Conservation (phyloP, 1,139 yeast species). For the Blastobotrys raffinosifermentans region DNA sequence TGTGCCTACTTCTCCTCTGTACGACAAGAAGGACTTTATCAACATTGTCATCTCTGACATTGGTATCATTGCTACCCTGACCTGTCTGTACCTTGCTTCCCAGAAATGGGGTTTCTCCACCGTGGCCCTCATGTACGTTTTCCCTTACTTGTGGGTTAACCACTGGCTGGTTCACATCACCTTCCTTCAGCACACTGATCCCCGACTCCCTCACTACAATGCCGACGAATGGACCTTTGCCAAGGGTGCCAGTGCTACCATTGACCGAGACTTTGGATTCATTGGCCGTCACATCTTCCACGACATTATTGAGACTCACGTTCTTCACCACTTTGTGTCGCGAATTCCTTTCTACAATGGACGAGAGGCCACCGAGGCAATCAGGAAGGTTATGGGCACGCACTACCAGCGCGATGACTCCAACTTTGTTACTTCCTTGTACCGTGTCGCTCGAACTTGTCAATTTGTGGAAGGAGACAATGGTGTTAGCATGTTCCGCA, state of each 20-base stretch:
- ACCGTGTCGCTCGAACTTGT: slow-evolving; percentile 67
- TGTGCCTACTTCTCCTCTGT: slow-evolving; percentile 66
- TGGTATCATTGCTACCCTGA: slow-evolving; percentile 53
- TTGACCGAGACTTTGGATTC: slow-evolving; percentile 79
- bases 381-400: slow-evolving; percentile 75
- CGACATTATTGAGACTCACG: slow-evolving; percentile 87
- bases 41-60: slow-evolving; percentile 65
- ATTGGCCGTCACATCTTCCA: slow-evolving; percentile 78
- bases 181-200: slow-evolving; percentile 79
- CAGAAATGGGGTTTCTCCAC: slow-evolving; percentile 57
- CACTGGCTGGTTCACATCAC: slow-evolving; percentile 89
- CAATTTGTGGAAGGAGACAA: slow-evolving; percentile 79
- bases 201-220: slow-evolving; percentile 73
- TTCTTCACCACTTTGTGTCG: slow-evolving; percentile 76
- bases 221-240: slow-evolving; percentile 77
- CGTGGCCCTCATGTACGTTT: slow-evolving; percentile 62
- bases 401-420: slow-evolving; percentile 64
- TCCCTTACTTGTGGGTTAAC: slow-evolving; percentile 77
- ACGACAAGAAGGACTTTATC: slow-evolving; percentile 65
- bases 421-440: slow-evolving; percentile 66
- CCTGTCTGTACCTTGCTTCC: slow-evolving; percentile 59
- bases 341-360: slow-evolving; percentile 85
- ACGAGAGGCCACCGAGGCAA: slow-evolving; percentile 71
- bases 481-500: slow-evolving; percentile 76
- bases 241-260: slow-evolving; percentile 83